These are phyloP conservation scores for Phylloporus gajari DNA, from an alignment of 1,284 basidiomycete genomes.

Conservation along the genomic window DNA sequence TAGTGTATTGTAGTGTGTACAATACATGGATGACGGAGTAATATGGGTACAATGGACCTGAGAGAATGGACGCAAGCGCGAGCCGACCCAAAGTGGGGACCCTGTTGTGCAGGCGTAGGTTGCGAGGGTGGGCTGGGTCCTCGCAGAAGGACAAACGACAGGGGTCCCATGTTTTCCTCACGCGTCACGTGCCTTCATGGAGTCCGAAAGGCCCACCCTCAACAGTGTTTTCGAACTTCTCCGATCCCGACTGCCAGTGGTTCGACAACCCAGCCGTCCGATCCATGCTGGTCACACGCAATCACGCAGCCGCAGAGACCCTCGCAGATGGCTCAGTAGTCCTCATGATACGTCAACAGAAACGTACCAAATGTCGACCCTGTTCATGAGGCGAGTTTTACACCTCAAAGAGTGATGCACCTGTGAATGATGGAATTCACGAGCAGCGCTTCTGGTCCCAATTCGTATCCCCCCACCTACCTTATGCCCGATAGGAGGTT, in stretches of 20 bases:
- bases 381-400: conserved; percentile 67
- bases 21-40: no score
- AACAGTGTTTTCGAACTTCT: no score
- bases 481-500: conserved; percentile 63
- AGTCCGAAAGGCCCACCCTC: no score
- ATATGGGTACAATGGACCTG: no score
- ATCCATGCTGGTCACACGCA: conserved; percentile 79
- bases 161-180: no score
- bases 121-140: no score
- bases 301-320: conserved; percentile 87
- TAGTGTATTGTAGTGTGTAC: no score
- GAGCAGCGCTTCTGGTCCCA: conserved; percentile 59
- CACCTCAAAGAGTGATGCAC: conserved; percentile 54
- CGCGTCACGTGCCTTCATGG: no score
- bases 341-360: conserved; percentile 86
- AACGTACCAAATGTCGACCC: conserved; percentile 75
- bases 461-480: conserved; percentile 68
- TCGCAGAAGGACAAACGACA: no score
- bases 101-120: no score
- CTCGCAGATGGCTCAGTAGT: conserved; percentile 74
- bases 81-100: no score
- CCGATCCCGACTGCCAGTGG: conserved; percentile 73
- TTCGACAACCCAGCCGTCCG: conserved; percentile 75
- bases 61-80: no score
- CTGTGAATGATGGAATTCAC: conserved; percentile 55